Evolutionary conservation across 768 basidiomycete species (phyloP), one percentile per base, ranked within the genome.

Genomic region (Saitozyma podzolica): DNA sequence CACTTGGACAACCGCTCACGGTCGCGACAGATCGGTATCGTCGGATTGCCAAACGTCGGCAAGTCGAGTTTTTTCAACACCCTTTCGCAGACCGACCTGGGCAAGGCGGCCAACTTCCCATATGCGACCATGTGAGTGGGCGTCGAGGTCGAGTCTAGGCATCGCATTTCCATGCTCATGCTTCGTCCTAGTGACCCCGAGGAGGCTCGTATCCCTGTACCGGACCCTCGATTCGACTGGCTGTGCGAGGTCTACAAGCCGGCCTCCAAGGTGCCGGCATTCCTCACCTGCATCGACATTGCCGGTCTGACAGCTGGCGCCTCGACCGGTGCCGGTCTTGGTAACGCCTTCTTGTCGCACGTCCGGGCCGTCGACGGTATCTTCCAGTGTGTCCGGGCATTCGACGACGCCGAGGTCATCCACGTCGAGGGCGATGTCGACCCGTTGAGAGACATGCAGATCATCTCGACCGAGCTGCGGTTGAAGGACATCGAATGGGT

Each of bases 1-100:
- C 2, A 29, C 29, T 29, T 2, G 29, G 29, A 29, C 29, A 42
- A 43, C 10, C 37, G 9, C 14, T 16, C 42, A 14, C 60, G 50
- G 45, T 50, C 53, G 40, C 20, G 52, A 29, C 16, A 94, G 86
- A 90, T 97, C 75, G 96, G 96, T 78, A 95, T 96, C 85, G 95
- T 97, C 84, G 94, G 91, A 78, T 81, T 96, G 47, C 93, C 95
- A 57, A 97, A 99, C 79, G 95, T 98, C 70, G 96, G 96, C 66
- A 98, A 99, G 81, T 93, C 91, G 0, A 96, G 93, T n/a, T 95
- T 98, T 82, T 99, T 99, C 86, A 99, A 99, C 80, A 89, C 84
- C 45, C 86, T 98, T 56, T 94, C 95, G 40, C 59, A 78, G 61
- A 76, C 75, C 89, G 91, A 92, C 81, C 85, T 95, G 8, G 92